A percentile compares a stretch with the other conserved stretches of the same genome.
These are phyloP conservation scores for Olyra latifolia DNA, from an alignment of 176 grass and related monocot species.

Conservation along the genomic window DNA sequence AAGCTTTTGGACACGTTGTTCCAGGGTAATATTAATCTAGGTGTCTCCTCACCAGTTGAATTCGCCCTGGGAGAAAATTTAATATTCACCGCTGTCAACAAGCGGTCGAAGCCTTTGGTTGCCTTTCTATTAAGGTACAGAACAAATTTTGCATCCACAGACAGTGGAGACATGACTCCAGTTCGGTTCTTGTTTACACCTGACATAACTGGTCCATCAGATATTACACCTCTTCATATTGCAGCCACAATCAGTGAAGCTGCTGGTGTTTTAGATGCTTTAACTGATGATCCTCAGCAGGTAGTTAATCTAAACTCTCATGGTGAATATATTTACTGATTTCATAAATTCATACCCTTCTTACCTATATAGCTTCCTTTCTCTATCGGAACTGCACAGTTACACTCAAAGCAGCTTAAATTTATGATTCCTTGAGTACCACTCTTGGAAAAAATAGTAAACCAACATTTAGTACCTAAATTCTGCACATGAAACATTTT, in stretches of 20 bases:
- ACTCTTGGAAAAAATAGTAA: neutral
- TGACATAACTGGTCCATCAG: conserved; percentile 45
- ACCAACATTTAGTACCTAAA: conserved; percentile 18
- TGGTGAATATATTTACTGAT: neutral
- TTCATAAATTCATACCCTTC: neutral
- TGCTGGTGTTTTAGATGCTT: conserved; percentile 63
- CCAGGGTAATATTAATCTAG: conserved; percentile 45
- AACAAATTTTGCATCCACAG: neutral
- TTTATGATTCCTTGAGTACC: neutral
- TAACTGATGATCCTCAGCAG: conserved; percentile 75
- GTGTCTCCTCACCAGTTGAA: conserved; percentile 44
- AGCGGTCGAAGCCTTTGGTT: conserved; percentile 59
- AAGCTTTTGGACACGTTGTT: conserved; percentile 68
- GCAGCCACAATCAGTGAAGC: conserved; percentile 55
- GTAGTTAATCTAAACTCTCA: conserved; percentile 37
- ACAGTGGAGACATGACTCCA: neutral
- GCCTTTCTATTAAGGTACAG: conserved; percentile 61
- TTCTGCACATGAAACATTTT: neutral
- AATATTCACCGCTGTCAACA: conserved; percentile 48
- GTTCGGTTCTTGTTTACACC: conserved; percentile 60
- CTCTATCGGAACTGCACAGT: neutral
- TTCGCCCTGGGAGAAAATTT: conserved; percentile 49
- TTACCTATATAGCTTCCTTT: neutral
- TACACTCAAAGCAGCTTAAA: neutral
- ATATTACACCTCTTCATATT: conserved; percentile 74